Evolutionary conservation across 2,329 filamentous ascomycete species (phyloP).

Genomic region (Colletotrichum horii): DNA sequence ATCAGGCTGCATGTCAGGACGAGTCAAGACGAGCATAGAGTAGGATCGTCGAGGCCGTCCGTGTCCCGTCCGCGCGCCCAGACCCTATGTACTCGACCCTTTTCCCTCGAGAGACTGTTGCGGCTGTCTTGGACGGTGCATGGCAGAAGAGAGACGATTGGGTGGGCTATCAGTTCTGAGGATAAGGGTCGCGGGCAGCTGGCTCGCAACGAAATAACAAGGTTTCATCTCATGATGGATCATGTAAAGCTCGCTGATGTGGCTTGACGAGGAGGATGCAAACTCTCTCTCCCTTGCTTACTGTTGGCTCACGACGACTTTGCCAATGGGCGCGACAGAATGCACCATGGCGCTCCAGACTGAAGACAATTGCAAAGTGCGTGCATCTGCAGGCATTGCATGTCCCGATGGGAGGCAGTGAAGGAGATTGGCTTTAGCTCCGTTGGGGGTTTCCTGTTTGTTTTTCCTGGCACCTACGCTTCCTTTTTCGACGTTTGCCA

Average conservation of each 20-base stretch:
- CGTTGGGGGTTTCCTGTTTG: not conserved
- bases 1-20: conserved; percentile 9
- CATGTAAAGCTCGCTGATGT: not conserved
- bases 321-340: not conserved
- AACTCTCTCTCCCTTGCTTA: conserved; percentile 13
- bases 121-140: conserved; percentile 12
- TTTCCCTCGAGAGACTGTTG: not conserved
- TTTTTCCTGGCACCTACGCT: not conserved
- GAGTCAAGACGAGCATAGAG: conserved; percentile 2
- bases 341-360: not conserved
- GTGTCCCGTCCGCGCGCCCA: conserved; percentile 9
- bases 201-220: conserved; percentile 17
- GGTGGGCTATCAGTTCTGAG: not conserved
- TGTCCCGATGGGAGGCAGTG: not conserved
- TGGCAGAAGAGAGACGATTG: not conserved
- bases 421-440: not conserved
- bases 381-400: not conserved
- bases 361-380: not conserved
- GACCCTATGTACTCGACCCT: not conserved
- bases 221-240: conserved; percentile 14
- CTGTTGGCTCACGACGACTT: not conserved
- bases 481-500: not conserved
- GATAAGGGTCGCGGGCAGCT: not conserved
- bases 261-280: not conserved
- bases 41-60: conserved; percentile 14